These are phyloP conservation scores for Monosporozyma solicola DNA, from an alignment of 805 yeast species.

Conservation along the genomic window DNA sequence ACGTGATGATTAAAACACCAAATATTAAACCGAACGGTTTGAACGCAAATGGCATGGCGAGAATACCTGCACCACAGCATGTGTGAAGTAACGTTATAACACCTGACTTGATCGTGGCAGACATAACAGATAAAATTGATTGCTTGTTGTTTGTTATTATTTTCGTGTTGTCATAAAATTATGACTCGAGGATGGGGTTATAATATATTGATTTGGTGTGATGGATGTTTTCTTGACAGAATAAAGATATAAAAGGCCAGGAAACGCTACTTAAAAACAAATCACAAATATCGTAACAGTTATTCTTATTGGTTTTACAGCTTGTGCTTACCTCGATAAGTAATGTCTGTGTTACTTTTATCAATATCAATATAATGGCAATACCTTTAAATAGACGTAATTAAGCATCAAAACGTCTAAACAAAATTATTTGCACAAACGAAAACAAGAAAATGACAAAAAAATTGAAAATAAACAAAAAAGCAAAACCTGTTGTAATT, in stretches of 20 bases:
- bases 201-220: not conserved
- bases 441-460: not conserved
- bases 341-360: not conserved
- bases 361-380: not conserved
- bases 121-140: constrained; percentile 9
- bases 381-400: not conserved
- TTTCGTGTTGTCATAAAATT: not conserved
- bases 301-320: no score
- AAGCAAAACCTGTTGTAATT: not conserved
- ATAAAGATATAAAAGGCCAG: no score
- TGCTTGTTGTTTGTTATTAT: not conserved
- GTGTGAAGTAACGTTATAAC: constrained; percentile 29
- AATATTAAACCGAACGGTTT: constrained; percentile 27
- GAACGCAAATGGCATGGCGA: constrained; percentile 69
- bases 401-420: not conserved
- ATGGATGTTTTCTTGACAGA: no score
- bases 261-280: no score
- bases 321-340: no score
- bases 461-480: not conserved
- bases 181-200: not conserved
- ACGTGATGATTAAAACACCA: constrained; percentile 18
- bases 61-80: constrained; percentile 51
- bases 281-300: no score
- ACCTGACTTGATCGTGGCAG: constrained; percentile 24
- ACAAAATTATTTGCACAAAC: not conserved